Evolutionary conservation across 345 rosid genomes (phyloP).

Genomic region (Schrenkiella parvula): DNA sequence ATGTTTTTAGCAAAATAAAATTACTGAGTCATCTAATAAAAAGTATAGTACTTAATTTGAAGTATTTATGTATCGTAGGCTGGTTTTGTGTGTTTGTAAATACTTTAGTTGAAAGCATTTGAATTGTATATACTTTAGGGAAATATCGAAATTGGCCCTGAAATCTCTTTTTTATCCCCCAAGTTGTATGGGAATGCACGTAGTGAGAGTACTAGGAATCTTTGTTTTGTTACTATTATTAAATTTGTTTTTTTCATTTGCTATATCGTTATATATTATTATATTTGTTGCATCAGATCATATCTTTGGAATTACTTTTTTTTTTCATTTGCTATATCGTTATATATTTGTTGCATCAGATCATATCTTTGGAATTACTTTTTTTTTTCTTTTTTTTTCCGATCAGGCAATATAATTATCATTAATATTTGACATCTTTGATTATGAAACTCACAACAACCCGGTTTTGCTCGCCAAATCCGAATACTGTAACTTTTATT

Average conservation of each 20-base stretch:
- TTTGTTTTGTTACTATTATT: conserved; percentile 6
- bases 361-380: not conserved
- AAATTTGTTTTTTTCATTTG: not conserved
- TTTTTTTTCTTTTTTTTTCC: not conserved
- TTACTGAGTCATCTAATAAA: not conserved
- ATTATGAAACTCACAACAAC: not conserved
- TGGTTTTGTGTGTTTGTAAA: not conserved
- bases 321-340: not conserved
- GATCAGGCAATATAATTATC: not conserved
- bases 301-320: not conserved
- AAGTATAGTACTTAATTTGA: not conserved
- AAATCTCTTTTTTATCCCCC: not conserved
- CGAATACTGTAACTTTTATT: not conserved
- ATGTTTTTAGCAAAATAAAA: not conserved
- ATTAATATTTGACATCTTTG: not conserved
- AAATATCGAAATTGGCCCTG: conserved; percentile 12
- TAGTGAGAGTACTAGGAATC: conserved; percentile 26
- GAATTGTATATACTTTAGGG: not conserved
- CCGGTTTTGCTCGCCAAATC: not conserved
- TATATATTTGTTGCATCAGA: not conserved
- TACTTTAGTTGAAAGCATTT: not conserved
- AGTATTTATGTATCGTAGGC: not conserved
- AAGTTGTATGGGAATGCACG: conserved; percentile 11
- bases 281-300: not conserved
- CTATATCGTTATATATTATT: too few species aligned